Percentiles rank a stretch among this genome's conserved stretches.
Evolutionary conservation across 176 grass and related monocot genomes (phyloP).

Genomic region (Musa acuminata): DNA sequence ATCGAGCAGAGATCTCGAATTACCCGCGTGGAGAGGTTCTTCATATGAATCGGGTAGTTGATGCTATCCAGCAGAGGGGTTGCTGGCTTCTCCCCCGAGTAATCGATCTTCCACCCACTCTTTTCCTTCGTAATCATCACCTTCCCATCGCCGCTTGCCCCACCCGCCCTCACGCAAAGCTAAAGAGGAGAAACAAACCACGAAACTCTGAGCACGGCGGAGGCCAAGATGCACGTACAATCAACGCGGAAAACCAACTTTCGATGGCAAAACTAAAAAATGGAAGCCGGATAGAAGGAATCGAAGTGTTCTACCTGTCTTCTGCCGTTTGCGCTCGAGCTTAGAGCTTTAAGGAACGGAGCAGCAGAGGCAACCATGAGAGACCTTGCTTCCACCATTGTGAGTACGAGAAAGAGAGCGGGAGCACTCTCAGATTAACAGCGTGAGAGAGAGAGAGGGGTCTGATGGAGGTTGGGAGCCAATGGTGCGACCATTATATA

Average conservation of each 20-base stretch:
- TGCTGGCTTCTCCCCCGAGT: constrained; percentile 55
- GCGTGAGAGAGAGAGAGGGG: constrained; percentile 1
- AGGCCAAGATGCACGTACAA: not conserved
- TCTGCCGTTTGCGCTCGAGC: constrained; percentile 18
- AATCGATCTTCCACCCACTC: constrained; percentile 45
- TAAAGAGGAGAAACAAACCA: constrained; percentile 18
- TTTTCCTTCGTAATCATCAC: constrained; percentile 32
- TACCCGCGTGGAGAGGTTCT: constrained; percentile 64
- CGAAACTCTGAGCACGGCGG: not conserved
- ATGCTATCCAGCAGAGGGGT: constrained; percentile 81
- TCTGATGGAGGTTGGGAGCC: not conserved
- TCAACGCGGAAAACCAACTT: not conserved
- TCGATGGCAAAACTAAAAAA: not conserved
- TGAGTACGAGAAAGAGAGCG: not conserved
- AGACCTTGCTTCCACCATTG: constrained; percentile 25
- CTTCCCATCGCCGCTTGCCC: constrained; percentile 23
- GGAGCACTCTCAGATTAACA: not conserved
- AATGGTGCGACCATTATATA: too few species aligned
- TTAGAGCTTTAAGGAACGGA: constrained; percentile 34
- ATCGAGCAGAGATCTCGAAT: not conserved
- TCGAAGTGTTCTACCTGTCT: constrained; percentile 38
- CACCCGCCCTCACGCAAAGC: constrained; percentile 47
- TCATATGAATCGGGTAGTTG: constrained; percentile 85
- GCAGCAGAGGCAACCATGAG: constrained; percentile 39
- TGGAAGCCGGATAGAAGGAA: not conserved